Evolutionary conservation across 2,329 filamentous ascomycete genomes (phyloP), one percentile per base, ranked within the genome.

Genomic region (Pseudogymnoascus verrucosus): DNA sequence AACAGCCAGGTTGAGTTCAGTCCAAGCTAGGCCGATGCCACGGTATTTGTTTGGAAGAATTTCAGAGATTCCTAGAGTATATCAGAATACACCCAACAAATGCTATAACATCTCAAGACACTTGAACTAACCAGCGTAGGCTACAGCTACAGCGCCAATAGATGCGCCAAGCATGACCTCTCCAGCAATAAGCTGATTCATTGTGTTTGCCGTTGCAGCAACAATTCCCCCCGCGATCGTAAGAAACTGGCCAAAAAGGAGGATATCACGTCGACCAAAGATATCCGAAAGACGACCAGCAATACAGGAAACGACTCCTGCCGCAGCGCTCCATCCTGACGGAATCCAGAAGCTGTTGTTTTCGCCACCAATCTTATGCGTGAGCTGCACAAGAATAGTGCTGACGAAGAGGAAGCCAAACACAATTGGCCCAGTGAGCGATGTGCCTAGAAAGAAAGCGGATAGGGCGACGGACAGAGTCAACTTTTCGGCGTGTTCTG

Each of bases 31-130:
- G 21, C 71, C 71, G 16, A 69, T 67, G n/a, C 69, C 69, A 34
- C 69, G 66, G 2, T 75, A 80, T 68, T 80, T 80, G 70, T 80
- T 80, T 0, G 78, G 78, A 1, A 81, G 73, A 21, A 81, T 74
- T 65, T 80, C 78, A 5, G 78, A 77, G 6, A 80, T 74, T 6
- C 76, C 77, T 68, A 14, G 34, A 37, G 72, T 68, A 60, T 72
- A 74, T 5, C 67, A 66, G n/a, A 73, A 71, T 31, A 73, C 72
- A 34, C 34, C 12, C 34, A 37, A 72, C 66, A 26, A 71, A 37
- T 37, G 34, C 34, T 37, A 14, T 14, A 37, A 37, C 34, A 37
- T 37, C 34, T 37, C 12, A 37, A 14, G 34, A 5, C 34, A 37
- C 34, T 37, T 37, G 34, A 37, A 37, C 34, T 37, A 37, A 37